Base-by-base conservation (phyloP, 192 early-diverging fungal species). In the Chytriomyces sp. region DNA sequence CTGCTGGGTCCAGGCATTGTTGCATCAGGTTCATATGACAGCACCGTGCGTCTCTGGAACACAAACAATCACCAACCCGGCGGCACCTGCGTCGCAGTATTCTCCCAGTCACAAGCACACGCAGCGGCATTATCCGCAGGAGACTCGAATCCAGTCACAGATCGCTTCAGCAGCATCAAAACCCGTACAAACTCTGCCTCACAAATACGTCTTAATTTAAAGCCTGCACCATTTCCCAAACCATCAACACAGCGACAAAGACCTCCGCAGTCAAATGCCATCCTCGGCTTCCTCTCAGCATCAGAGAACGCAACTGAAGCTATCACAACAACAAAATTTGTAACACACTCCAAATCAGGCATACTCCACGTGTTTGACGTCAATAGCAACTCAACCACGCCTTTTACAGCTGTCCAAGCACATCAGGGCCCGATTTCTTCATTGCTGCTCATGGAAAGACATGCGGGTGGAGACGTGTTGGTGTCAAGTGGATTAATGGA, bases 391-490 rank as follows among this genome's bases (percentile, higher is more conserved):
- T n/a, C 67, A 11, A 13, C 4, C 13, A 18, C 13, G 13, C 16
- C 64, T 23, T 16, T 26, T 23, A 16, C 64, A 65, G 67, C 24
- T 11, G 23, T 77, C 13, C 65, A 69, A 50, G 76, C 76, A 20
- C 76, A 77, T 61, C 64, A 62, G 18, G 76, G 76, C 11, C 76
- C 76, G 13, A 68, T 77, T 13, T 68, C 76, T 13, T 45, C 65
- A 35, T 26, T 68, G 9, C 49, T 61, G 49, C 59, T 69, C n/a
- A 13, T 69, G 6, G 10, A 57, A 20, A 5, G 59, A 16, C 53
- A 69, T 61, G 60, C 50, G 7, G 64, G 65, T 4, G 76, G 67
- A 20, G 65, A 69, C 44, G 67, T 69, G 20, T 44, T 77, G 7
- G 59, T 61, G 18, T 77, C 76, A 0, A 61, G 50, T 43, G 76